Evolutionary conservation across 495 filamentous ascomycete genomes (phyloP).

Genomic region (Hyphodiscus hymeniophilus): DNA sequence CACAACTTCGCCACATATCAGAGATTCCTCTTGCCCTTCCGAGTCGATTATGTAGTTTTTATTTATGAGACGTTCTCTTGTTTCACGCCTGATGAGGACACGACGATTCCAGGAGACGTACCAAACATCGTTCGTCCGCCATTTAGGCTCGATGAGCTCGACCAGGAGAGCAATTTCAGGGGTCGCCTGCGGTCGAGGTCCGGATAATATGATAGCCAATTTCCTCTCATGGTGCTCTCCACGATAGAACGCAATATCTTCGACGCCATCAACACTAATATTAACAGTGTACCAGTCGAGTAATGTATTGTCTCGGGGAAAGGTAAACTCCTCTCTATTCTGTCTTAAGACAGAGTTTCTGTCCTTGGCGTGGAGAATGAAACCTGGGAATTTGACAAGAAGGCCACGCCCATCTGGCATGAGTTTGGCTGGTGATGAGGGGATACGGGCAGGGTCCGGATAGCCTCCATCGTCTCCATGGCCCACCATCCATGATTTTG

Average conservation of each 20-base stretch:
- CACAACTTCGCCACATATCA: too few species aligned
- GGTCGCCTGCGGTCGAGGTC: too few species aligned
- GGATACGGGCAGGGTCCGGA: constrained; percentile 1
- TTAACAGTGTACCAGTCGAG: constrained; percentile 4
- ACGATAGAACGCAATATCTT: too few species aligned
- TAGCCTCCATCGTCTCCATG: constrained; percentile 2
- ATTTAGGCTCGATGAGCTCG: too few species aligned
- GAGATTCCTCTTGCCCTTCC: too few species aligned
- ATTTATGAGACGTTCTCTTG: too few species aligned
- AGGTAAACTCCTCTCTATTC: not conserved
- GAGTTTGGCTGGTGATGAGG: not conserved
- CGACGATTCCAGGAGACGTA: too few species aligned
- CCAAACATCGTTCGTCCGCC: too few species aligned
- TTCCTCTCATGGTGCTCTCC: too few species aligned
- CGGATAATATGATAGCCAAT: not conserved
- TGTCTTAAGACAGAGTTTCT: not conserved
- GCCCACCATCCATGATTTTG: constrained; percentile 1
- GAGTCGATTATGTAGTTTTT: too few species aligned
- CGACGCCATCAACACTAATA: not conserved
- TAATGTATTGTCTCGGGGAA: not conserved
- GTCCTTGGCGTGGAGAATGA: constrained; percentile 1
- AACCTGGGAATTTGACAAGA: constrained; percentile 5
- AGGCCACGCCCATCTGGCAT: not conserved
- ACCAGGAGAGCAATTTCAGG: too few species aligned
- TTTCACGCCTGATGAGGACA: too few species aligned